Conservation (phyloP, 75 land plant species). For the Pseudotsuga menziesii region DNA sequence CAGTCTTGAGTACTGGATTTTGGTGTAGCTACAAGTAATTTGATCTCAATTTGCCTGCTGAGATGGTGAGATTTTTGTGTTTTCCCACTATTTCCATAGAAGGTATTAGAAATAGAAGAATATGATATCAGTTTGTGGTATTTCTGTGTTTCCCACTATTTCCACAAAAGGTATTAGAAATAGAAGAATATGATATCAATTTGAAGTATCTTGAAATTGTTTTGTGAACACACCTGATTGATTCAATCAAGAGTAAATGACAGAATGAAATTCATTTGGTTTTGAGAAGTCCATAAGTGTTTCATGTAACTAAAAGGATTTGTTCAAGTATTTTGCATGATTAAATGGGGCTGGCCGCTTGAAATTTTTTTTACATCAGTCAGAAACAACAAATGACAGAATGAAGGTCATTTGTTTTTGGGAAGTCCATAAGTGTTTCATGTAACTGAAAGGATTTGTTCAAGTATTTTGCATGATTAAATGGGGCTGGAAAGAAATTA, state of each 20-base stretch:
- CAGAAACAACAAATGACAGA: too few species aligned
- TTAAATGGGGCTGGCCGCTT: background rate
- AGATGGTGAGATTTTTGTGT: conserved; percentile 52
- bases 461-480: too few species aligned
- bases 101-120: too few species aligned
- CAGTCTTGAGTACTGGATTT: conserved; percentile 91
- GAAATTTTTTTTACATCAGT: too few species aligned
- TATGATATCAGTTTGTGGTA: background rate
- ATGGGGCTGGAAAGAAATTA: too few species aligned
- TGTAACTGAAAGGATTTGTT: too few species aligned
- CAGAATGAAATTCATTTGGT: background rate
- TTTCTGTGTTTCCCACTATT: background rate
- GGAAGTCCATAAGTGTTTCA: too few species aligned
- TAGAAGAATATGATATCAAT: too few species aligned
- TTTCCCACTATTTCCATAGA: too few species aligned
- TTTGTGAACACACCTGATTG: background rate
- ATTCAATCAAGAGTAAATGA: background rate
- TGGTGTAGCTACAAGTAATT: conserved; percentile 99
- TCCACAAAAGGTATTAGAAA: too few species aligned
- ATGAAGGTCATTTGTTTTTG: too few species aligned
- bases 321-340: background rate
- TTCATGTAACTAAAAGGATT: background rate
- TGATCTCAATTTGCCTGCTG: conserved; percentile 91
- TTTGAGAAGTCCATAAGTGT: background rate
- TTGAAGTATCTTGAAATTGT: background rate